Base-by-base conservation (phyloP, 306 rosid species). In the Acacia acuminata region DNA sequence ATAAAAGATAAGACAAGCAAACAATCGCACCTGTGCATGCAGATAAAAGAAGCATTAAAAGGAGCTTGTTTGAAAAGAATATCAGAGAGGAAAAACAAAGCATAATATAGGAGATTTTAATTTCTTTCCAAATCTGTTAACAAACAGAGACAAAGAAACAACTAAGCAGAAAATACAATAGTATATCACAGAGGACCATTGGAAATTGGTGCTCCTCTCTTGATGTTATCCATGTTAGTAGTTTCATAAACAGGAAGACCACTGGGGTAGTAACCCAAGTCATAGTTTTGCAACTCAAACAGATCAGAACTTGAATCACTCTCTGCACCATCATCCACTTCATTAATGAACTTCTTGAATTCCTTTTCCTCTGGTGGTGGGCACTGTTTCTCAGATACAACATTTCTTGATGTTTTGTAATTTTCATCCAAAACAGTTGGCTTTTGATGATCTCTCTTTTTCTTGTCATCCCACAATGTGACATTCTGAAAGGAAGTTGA, bases 251-350 rank as follows among this genome's bases (percentile, higher is more conserved):
- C 99, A 75, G 98, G 98, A 64, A 96, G 73, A 64, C 96, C 97
- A 78, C 91, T 92, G 38, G 98, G 82, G 81, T 82, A 91, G 83
- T 77, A 88, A 22, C 95, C 93, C 90, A 94, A 83, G 71, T 96
- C 99, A 91, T 89, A 96, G 87, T 88, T 96, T 82, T 92, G 99
- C 86, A 96, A 80, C 81, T 96, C 99, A 81, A 96, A 96, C 76
- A 96, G 89, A 88, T 96, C 99, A 67, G 99, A 96, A 65, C 98
- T 96, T 66, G 99, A 96, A 85, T 96, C 99, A 84, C 98, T 92
- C 2, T 96, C 99, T 48, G 85, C 98, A 24, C 97, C 96, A 36
- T 92, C 94, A 83, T 91, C 99, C 15, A 84, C 83, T 19, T 90
- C 89, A 78, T 75, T 55, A 76, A 72, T 63, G 84, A 80, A 77